phyloP scores from a whole-genome alignment of 768 basidiomycete species.

The Tylopilus sp. region DNA sequence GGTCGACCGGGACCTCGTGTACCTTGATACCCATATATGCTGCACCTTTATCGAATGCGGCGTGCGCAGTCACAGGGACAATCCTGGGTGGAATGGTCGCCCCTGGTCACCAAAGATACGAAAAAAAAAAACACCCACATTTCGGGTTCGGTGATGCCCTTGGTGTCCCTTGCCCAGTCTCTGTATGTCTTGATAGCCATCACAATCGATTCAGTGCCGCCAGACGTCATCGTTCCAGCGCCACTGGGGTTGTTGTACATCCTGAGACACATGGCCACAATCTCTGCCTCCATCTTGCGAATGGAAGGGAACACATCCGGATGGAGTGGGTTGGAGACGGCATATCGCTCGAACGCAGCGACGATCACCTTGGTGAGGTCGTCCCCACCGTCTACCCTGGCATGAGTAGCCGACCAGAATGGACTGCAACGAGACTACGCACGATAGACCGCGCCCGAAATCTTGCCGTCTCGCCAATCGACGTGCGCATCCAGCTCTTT shows the following conservation, averaged over 20 bases:
- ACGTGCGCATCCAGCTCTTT: conserved; percentile 41
- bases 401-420: not conserved
- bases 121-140: conserved; percentile 62
- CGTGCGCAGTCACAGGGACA: conserved; percentile 81
- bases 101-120: not conserved
- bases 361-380: too few species aligned
- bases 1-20: conserved; percentile 65
- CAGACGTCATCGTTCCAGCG: conserved; percentile 90
- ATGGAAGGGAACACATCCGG: conserved; percentile 95
- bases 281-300: conserved; percentile 91
- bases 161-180: conserved; percentile 83
- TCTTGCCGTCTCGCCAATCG: conserved; percentile 71
- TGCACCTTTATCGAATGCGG: conserved; percentile 92
- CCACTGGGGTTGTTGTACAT: conserved; percentile 84
- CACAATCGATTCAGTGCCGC: conserved; percentile 94
- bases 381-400: conserved; percentile 61
- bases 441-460: conserved; percentile 85
- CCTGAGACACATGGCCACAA: conserved; percentile 82
- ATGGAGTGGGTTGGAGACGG: too few species aligned
- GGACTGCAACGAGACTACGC: conserved; percentile 24
- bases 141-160: conserved; percentile 89
- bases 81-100: conserved; percentile 49
- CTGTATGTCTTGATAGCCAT: conserved; percentile 95
- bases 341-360: too few species aligned
- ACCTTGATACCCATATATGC: conserved; percentile 89